A percentile compares a stretch with the other conserved stretches of the same genome.
Evolutionary conservation across 345 rosid genomes (phyloP).

Genomic region (Populus davidiana): DNA sequence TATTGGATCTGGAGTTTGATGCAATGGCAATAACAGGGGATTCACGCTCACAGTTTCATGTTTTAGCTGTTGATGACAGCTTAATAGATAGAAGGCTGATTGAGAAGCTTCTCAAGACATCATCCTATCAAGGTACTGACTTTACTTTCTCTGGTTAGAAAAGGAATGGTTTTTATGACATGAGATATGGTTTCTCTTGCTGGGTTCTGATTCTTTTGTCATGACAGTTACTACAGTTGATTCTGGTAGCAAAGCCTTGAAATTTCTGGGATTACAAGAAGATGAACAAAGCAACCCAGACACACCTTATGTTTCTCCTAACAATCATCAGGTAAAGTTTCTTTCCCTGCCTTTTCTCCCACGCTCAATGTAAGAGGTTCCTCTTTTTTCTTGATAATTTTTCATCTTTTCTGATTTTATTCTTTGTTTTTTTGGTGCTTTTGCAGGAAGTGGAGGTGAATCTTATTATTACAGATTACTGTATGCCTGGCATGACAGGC

Average conservation of each 20-base stretch:
- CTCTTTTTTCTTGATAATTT: background rate
- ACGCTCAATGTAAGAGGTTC: background rate
- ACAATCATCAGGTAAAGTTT: slow-evolving; percentile 35
- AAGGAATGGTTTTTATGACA: background rate
- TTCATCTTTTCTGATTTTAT: background rate
- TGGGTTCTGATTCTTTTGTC: background rate
- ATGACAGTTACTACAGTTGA: slow-evolving; percentile 68
- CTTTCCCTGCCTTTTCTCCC: background rate
- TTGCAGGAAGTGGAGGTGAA: slow-evolving; percentile 56
- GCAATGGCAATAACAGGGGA: slow-evolving; percentile 58
- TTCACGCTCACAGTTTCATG: slow-evolving; percentile 35
- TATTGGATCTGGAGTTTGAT: slow-evolving; percentile 18
- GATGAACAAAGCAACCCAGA: slow-evolving; percentile 28
- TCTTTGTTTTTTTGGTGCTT: background rate
- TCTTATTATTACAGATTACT: slow-evolving; percentile 68
- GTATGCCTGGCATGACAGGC: slow-evolving; percentile 91
- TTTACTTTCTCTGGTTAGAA: background rate
- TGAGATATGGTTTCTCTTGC: background rate
- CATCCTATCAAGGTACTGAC: slow-evolving; percentile 44
- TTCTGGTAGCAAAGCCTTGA: slow-evolving; percentile 66
- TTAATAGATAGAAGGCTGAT: slow-evolving; percentile 45
- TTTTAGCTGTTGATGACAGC: slow-evolving; percentile 53
- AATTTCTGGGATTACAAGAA: slow-evolving; percentile 58
- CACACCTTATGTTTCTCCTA: slow-evolving; percentile 27
- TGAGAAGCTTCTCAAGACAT: slow-evolving; percentile 47